These are phyloP conservation scores for Raffaelea ambrosiae DNA, from an alignment of 2,329 filamentous ascomycete species.

Conservation along the genomic window DNA sequence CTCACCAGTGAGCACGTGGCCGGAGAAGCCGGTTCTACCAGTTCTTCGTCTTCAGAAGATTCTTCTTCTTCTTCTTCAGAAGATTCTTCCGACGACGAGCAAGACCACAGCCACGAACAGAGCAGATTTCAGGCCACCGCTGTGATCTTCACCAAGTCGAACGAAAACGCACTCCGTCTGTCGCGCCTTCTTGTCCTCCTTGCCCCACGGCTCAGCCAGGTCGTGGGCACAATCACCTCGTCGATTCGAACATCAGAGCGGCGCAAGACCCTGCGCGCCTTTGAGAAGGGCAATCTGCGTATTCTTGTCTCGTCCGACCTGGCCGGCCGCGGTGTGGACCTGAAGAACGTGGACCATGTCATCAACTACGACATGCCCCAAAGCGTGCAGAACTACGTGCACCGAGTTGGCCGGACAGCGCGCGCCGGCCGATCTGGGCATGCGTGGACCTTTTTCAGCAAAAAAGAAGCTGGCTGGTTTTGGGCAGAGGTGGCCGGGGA, in stretches of 20 bases:
- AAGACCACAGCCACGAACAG: background rate
- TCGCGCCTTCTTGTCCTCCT: conserved; percentile 67
- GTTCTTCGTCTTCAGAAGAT: background rate
- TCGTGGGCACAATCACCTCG: conserved; percentile 66
- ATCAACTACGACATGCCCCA: conserved; percentile 90
- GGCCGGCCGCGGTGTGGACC: conserved; percentile 83
- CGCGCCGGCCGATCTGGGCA: conserved; percentile 66
- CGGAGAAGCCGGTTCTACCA: conserved; percentile 14
- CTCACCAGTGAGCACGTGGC: conserved; percentile 32
- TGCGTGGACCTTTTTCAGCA: conserved; percentile 80
- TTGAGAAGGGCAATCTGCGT: conserved; percentile 52
- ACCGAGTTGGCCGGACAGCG: conserved; percentile 85
- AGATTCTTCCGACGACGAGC: background rate
- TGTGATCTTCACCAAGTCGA: conserved; percentile 80
- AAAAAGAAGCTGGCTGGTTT: conserved; percentile 85
- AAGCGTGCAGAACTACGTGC: conserved; percentile 75
- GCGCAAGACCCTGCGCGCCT: conserved; percentile 58
- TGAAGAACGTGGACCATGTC: conserved; percentile 71
- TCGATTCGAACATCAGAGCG: conserved; percentile 66
- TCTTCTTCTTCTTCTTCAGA: too few relatives aligned
- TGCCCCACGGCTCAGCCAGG: conserved; percentile 44
- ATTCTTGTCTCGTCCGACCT: conserved; percentile 87
- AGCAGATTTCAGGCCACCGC: conserved; percentile 21
- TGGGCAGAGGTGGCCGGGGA: conserved; percentile 68
- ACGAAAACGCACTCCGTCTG: conserved; percentile 81